Percentiles rank a stretch among this genome's conserved stretches.
phyloP scores from a whole-genome alignment of 225 moss, liverwort and hornwort genomes.

The Takakia lepidozioides region DNA sequence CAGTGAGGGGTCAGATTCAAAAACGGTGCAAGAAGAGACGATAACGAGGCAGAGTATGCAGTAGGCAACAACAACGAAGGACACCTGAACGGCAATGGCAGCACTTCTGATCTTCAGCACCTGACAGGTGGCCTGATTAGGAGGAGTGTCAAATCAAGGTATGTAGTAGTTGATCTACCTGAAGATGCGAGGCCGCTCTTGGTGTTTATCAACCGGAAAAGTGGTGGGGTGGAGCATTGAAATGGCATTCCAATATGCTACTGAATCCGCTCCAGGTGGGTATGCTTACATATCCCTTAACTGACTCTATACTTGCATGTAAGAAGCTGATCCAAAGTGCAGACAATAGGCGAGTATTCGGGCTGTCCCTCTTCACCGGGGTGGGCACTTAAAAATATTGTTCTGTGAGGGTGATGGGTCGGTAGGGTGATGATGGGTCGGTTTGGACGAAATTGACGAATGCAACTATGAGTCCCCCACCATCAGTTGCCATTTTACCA shows the following conservation, averaged over 20 bases:
- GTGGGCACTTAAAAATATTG: constrained; percentile 41
- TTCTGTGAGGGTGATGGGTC: constrained; percentile 56
- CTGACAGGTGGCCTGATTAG: constrained; percentile 4
- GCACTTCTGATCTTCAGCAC: not conserved
- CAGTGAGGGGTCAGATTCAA: constrained; percentile 19
- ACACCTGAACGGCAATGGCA: constrained; percentile 1
- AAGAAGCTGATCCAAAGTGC: too few relatives aligned
- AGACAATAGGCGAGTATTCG: constrained; percentile 18
- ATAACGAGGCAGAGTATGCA: constrained; percentile 17
- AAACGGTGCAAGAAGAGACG: constrained; percentile 25
- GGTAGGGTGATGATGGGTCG: constrained; percentile 52
- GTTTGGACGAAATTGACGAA: constrained; percentile 43
- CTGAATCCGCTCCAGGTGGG: constrained; percentile 54
- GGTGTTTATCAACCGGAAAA: constrained; percentile 49
- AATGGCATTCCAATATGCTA: constrained; percentile 43
- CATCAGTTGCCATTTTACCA: constrained; percentile 42
- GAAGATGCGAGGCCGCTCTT: constrained; percentile 44
- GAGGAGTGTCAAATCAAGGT: constrained; percentile 26
- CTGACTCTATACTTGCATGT: too few relatives aligned
- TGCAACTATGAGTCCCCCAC: constrained; percentile 46
- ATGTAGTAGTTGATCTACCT: constrained; percentile 16
- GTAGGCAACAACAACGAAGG: constrained; percentile 4
- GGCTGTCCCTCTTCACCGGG: constrained; percentile 25
- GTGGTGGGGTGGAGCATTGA: constrained; percentile 40
- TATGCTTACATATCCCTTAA: too few relatives aligned